Evolutionary conservation across 768 basidiomycete genomes (phyloP).

Genomic region (Peribolospora baueri): DNA sequence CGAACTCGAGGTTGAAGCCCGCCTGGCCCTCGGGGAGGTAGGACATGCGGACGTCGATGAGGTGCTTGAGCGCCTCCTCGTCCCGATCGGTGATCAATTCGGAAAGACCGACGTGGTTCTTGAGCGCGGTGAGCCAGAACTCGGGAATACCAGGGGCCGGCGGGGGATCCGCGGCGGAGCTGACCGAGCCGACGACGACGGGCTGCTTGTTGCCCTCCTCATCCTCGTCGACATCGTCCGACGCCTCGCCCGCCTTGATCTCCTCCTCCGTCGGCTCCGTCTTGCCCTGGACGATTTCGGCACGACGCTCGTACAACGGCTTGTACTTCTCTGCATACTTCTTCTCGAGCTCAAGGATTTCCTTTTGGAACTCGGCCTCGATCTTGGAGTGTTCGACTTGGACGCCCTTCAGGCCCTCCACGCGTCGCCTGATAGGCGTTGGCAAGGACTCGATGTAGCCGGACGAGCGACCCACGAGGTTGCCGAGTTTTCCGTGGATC

Average conservation of each 20-base stretch:
- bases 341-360: constrained; percentile 84
- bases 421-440: constrained; percentile 47
- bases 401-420: constrained; percentile 82
- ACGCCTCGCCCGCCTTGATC: constrained; percentile 56
- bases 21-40: constrained; percentile 47
- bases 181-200: constrained; percentile 11
- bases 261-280: constrained; percentile 53
- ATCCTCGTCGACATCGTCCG: constrained; percentile 37
- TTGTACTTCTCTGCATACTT: constrained; percentile 32
- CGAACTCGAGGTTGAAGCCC: constrained; percentile 78
- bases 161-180: constrained; percentile 15
- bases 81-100: constrained; percentile 88
- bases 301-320: constrained; percentile 68
- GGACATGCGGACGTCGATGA: constrained; percentile 53
- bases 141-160: constrained; percentile 42
- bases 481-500: constrained; percentile 66
- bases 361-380: constrained; percentile 80
- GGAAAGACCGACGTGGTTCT: constrained; percentile 63
- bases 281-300: constrained; percentile 56
- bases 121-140: constrained; percentile 92
- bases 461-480: constrained; percentile 68
- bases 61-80: constrained; percentile 54
- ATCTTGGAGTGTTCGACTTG: constrained; percentile 76
- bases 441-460: constrained; percentile 85
- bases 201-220: constrained; percentile 15